A percentile compares a stretch with the other conserved stretches of the same genome.
These are phyloP conservation scores for Pythium sukuiense DNA, from an alignment of 352 stramenopile species.

Conservation along the genomic window DNA sequence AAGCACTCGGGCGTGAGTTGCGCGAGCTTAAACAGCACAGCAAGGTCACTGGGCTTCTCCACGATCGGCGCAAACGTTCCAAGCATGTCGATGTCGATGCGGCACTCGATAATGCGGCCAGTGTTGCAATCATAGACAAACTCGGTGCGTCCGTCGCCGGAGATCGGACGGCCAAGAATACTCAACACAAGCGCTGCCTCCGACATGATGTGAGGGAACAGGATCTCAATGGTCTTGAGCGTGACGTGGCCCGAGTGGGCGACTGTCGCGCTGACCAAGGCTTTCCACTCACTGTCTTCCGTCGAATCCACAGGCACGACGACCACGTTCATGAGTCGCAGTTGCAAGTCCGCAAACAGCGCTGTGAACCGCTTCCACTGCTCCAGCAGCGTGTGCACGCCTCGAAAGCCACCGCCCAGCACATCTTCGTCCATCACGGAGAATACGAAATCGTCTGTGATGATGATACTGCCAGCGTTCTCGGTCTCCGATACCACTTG, in stretches of 20 bases:
- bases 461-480: background rate
- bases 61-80: constrained; percentile 18
- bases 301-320: constrained; percentile 14
- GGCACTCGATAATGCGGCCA: constrained; percentile 7
- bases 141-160: constrained; percentile 12
- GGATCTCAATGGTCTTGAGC: constrained; percentile 24
- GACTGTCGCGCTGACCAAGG: constrained; percentile 14
- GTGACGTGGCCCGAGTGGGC: constrained; percentile 19
- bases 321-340: constrained; percentile 10
- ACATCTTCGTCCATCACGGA: constrained; percentile 23
- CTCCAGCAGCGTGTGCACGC: constrained; percentile 17
- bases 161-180: constrained; percentile 11
- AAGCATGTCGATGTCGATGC: constrained; percentile 27
- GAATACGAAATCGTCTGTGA: constrained; percentile 4
- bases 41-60: constrained; percentile 6
- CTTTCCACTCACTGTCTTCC: constrained; percentile 12
- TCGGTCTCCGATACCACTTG: background rate
- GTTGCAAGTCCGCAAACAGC: constrained; percentile 15
- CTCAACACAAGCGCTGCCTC: constrained; percentile 23
- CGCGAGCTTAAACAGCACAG: constrained; percentile 14
- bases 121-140: constrained; percentile 19
- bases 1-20: constrained; percentile 20
- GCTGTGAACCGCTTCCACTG: constrained; percentile 18
- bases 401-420: constrained; percentile 16
- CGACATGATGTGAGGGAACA: constrained; percentile 20